Conservation (phyloP, 2,329 filamentous ascomycete genomes). For the Talaromyces sp. region DNA sequence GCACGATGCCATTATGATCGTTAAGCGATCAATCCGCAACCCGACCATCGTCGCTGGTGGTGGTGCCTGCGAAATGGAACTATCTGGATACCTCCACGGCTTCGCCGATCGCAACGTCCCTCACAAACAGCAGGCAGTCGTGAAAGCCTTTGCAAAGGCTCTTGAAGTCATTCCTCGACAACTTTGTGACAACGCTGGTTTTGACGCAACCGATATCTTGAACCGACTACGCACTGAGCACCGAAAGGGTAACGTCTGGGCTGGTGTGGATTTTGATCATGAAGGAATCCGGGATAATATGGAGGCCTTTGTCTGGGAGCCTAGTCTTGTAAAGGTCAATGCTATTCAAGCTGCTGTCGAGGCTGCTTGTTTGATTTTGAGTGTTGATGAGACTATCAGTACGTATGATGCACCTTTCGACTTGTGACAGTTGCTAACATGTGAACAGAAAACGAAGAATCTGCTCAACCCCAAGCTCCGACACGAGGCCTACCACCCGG, state of each 20-base stretch:
- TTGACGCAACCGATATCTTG: slow-evolving; percentile 96
- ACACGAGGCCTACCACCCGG: slow-evolving; percentile 70
- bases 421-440: slow-evolving; percentile 1
- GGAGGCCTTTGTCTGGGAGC: slow-evolving; percentile 96
- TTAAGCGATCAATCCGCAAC: slow-evolving; percentile 96
- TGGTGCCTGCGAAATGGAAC: slow-evolving; percentile 93
- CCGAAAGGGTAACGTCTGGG: slow-evolving; percentile 87
- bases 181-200: slow-evolving; percentile 96
- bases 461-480: slow-evolving; percentile 75
- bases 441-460: slow-evolving; percentile 77
- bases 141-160: slow-evolving; percentile 97
- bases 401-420: slow-evolving; percentile 28
- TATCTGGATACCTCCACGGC: slow-evolving; percentile 87
- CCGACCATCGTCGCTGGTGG: slow-evolving; percentile 91
- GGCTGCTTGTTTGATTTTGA: slow-evolving; percentile 89
- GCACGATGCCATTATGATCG: slow-evolving; percentile 99
- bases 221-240: slow-evolving; percentile 96
- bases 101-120: slow-evolving; percentile 90
- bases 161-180: slow-evolving; percentile 95
- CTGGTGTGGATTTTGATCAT: slow-evolving; percentile 88
- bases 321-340: slow-evolving; percentile 92
- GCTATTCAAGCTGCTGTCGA: slow-evolving; percentile 94
- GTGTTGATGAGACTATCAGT: slow-evolving; percentile 97
- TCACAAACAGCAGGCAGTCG: slow-evolving; percentile 94
- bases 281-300: slow-evolving; percentile 95